Evolutionary conservation across 495 filamentous ascomycete genomes (phyloP).

Genomic region (Talaromyces stipitatus): DNA sequence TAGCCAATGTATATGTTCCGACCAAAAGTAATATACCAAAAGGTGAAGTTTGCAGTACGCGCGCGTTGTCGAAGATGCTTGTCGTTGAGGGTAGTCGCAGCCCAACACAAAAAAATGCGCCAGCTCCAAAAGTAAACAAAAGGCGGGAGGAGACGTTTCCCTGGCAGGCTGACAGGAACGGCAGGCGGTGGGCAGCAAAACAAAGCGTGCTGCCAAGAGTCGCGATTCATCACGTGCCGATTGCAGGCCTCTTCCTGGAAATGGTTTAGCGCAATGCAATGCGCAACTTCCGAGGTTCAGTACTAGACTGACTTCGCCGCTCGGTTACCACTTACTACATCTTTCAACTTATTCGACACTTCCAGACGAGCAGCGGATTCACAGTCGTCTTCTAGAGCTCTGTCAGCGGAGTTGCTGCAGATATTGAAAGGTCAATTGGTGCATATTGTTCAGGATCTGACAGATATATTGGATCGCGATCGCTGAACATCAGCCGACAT

Average conservation of each 20-base stretch:
- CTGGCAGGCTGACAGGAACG: slow-evolving; percentile 7
- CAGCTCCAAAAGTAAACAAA: slow-evolving; percentile 18
- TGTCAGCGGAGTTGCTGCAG: background rate
- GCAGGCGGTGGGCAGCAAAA: slow-evolving; percentile 26
- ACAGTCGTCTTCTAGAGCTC: background rate
- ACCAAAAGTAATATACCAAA: background rate
- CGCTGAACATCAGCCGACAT: slow-evolving; percentile 37
- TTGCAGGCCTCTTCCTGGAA: slow-evolving; percentile 8
- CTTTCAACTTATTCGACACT: background rate
- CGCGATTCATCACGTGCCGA: slow-evolving; percentile 1
- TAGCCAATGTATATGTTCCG: background rate
- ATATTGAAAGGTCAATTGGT: background rate
- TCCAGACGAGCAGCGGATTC: background rate
- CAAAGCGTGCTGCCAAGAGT: background rate
- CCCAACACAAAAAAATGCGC: slow-evolving; percentile 1
- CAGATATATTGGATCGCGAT: background rate
- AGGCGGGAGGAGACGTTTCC: slow-evolving; percentile 3
- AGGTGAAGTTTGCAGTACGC: background rate
- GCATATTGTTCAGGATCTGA: background rate
- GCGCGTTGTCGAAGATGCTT: background rate
- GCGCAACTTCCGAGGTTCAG: slow-evolving; percentile 33
- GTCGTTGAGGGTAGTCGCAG: background rate
- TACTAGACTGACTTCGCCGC: slow-evolving; percentile 4
- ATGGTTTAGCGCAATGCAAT: background rate
- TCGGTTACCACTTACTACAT: background rate